A percentile compares a stretch with the other conserved stretches of the same genome.
phyloP scores from a whole-genome alignment of 1,284 basidiomycete species.

The Moesziomyces sp. region DNA sequence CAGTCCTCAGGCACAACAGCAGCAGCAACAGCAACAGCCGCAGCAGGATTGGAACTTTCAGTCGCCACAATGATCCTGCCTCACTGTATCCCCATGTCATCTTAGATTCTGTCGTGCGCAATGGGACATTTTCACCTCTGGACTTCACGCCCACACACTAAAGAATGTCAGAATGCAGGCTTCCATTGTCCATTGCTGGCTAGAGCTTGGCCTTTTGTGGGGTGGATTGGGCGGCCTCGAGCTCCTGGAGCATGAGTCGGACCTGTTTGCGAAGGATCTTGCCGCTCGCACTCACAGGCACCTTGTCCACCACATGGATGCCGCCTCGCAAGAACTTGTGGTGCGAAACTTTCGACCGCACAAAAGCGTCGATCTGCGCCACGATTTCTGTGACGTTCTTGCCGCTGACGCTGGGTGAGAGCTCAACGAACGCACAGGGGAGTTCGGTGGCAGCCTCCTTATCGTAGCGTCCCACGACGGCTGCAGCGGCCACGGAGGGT shows the following conservation, averaged over 20 bases:
- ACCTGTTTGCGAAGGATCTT: slow-evolving; percentile 46
- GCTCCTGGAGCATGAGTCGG: slow-evolving; percentile 11
- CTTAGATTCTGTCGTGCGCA: not conserved
- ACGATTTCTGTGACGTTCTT: not conserved
- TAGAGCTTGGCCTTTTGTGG: slow-evolving; percentile 23
- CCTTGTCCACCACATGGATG: slow-evolving; percentile 32
- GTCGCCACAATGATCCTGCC: slow-evolving; percentile 15
- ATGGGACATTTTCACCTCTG: too few species aligned
- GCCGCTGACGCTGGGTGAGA: slow-evolving; percentile 2
- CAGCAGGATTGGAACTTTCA: slow-evolving; percentile 38
- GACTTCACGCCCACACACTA: too few species aligned
- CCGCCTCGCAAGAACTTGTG: slow-evolving; percentile 50
- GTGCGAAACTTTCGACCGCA: slow-evolving; percentile 31
- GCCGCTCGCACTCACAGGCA: slow-evolving; percentile 47
- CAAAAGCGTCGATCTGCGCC: slow-evolving; percentile 28
- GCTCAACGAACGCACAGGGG: slow-evolving; percentile 41
- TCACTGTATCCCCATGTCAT: not conserved
- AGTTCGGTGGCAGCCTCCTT: slow-evolving; percentile 48
- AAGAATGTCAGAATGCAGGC: too few species aligned
- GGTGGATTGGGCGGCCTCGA: slow-evolving; percentile 5
- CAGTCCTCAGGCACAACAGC: slow-evolving; percentile 12
- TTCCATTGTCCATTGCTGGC: too few species aligned
- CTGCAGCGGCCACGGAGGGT: slow-evolving; percentile 51
- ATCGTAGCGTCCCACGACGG: slow-evolving; percentile 55
- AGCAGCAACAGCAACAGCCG: slow-evolving; percentile 14